Evolutionary conservation across 1,139 yeast species (phyloP).

Genomic region (Scheffersomyces titani): DNA sequence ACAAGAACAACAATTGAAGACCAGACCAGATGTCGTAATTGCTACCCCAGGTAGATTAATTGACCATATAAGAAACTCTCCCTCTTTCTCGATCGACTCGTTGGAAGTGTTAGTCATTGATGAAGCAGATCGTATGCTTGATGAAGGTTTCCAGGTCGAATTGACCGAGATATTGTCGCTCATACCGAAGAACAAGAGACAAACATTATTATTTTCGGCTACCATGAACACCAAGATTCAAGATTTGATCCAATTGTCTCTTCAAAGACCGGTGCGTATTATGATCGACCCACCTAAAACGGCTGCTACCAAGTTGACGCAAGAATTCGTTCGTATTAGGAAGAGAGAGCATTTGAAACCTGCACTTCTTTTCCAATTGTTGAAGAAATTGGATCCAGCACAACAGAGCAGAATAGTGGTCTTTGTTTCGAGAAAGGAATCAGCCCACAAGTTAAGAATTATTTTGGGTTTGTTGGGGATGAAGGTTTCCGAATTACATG

Average conservation of each 20-base stretch:
- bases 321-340: constrained; percentile 92
- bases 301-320: constrained; percentile 82
- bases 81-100: constrained; percentile 85
- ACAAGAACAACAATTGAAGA: constrained; percentile 90
- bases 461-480: constrained; percentile 84
- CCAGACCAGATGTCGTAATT: constrained; percentile 92
- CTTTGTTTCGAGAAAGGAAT: constrained; percentile 87
- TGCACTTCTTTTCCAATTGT: constrained; percentile 71
- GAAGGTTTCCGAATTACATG: constrained; percentile 90
- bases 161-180: constrained; percentile 84
- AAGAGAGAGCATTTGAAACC: constrained; percentile 85
- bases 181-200: constrained; percentile 83
- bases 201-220: constrained; percentile 91
- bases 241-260: constrained; percentile 80
- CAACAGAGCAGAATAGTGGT: constrained; percentile 77
- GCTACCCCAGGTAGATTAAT: constrained; percentile 98
- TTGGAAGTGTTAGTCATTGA: constrained; percentile 92
- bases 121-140: constrained; percentile 99
- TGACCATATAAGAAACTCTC: constrained; percentile 94
- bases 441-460: constrained; percentile 84
- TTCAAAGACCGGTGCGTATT: constrained; percentile 86
- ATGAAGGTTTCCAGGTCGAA: constrained; percentile 97
- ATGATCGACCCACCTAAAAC: constrained; percentile 97
- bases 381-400: constrained; percentile 63
- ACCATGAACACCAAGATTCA: constrained; percentile 96